Evolutionary conservation across 1,284 basidiomycete genomes (phyloP), one percentile per base, ranked within the genome.

Genomic region (Cryptococcus deneoformans): DNA sequence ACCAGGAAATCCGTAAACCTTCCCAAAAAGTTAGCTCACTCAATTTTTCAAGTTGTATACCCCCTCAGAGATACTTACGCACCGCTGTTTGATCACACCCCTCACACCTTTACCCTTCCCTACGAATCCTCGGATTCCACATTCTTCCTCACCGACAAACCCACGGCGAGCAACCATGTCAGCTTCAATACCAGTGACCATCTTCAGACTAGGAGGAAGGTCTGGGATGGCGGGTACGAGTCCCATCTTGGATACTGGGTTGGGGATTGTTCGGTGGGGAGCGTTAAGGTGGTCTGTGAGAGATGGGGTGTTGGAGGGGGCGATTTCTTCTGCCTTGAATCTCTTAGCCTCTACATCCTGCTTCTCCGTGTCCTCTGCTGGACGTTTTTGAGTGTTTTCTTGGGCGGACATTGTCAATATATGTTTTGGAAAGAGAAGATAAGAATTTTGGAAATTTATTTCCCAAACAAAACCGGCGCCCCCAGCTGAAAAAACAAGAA

Each of bases 1-100:
- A 97, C 93, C 62, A 96, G 71, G 72, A 97, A 97, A 77, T 97
- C 93, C 42, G 92, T 93, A 74, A 96, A 96, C 67, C 93, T 95
- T 53, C 45, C 49, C 40, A 44, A 50, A 14, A n/a, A 42, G 14
- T 10, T 11, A 34, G 14, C 20, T 3, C 8, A 24, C 6, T 9
- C 35, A 44, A 54, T 3, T 8, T 50, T n/a, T 49, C 8, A 6
- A n/a, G 12, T 14, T 8, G 8, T 5, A 35, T 9, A 38, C 56
- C 45, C 45, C 24, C 34, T 10, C 10, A 34, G 40, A 48, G 48
- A 35, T 54, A 50, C 44, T 51, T 5, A 64, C 81, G 60, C 60
- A 92, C 92, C 92, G 82, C 78, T 96, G 92, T 78, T 97, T 97
- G 75, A 97, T 95, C 69, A 96, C 93, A 7, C 90, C 93, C 50